A percentile compares a stretch with the other conserved stretches of the same genome.
Evolutionary conservation across 2,329 filamentous ascomycete genomes (phyloP).

Genomic region (Talaromyces pinophilus): DNA sequence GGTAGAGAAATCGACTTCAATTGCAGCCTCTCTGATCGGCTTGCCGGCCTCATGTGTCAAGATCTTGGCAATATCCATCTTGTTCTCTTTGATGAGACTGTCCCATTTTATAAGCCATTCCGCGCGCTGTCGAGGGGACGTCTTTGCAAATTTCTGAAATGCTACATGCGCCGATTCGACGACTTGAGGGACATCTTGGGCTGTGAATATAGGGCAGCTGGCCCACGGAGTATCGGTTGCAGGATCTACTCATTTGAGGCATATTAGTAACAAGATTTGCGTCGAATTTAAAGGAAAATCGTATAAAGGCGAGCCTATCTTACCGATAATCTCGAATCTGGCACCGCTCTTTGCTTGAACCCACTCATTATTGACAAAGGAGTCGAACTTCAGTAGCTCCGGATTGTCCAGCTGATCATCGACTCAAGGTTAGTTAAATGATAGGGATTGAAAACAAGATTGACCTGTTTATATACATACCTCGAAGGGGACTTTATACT

Average conservation of each 20-base stretch:
- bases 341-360: conserved; percentile 49
- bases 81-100: conserved; percentile 74
- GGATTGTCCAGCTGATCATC: conserved; percentile 47
- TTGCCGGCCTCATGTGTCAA: conserved; percentile 93
- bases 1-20: conserved; percentile 71
- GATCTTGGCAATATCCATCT: conserved; percentile 76
- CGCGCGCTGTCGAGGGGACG: conserved; percentile 72
- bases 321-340: conserved; percentile 55
- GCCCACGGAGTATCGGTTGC: conserved; percentile 24
- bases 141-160: conserved; percentile 59
- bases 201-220: conserved; percentile 23
- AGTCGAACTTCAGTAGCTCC: conserved; percentile 53
- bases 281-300: not conserved
- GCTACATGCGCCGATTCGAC: conserved; percentile 43
- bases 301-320: not conserved
- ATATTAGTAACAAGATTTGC: not conserved
- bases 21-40: conserved; percentile 71
- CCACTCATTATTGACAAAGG: conserved; percentile 54
- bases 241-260: conserved; percentile 18
- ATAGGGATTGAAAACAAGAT: not conserved
- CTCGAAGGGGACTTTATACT: conserved; percentile 43
- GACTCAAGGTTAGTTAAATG: not conserved
- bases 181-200: conserved; percentile 22
- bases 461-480: conserved; percentile 28
- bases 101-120: conserved; percentile 78